Conservation (phyloP, 164 flowering plant species). For the Nelumbo lutea region DNA sequence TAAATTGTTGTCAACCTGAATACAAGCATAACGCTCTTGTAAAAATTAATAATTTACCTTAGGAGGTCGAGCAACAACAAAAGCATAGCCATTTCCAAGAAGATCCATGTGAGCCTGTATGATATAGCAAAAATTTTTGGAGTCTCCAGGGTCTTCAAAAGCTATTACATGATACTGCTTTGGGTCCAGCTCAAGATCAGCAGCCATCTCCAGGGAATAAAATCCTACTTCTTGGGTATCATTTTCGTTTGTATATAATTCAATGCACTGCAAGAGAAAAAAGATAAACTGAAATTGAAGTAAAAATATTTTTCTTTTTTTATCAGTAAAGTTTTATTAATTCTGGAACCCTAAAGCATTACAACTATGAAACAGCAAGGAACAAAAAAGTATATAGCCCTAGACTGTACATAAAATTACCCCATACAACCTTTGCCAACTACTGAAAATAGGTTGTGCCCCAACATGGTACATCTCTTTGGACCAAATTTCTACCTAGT, state of each 20-base stretch:
- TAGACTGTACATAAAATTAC: too few species aligned
- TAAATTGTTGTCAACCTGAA: neutral
- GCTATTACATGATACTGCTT: conserved; percentile 84
- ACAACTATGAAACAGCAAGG: too few species aligned
- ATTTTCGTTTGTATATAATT: conserved; percentile 57
- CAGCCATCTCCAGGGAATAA: conserved; percentile 91
- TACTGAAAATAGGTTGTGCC: too few species aligned
- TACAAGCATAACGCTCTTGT: neutral
- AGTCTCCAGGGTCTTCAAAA: conserved; percentile 73
- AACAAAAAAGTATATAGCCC: too few species aligned
- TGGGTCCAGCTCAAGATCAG: conserved; percentile 83
- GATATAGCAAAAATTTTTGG: conserved; percentile 75
- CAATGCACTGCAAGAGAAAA: conserved; percentile 70
- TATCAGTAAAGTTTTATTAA: too few species aligned
- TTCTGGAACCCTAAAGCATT: too few species aligned
- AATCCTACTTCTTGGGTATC: conserved; percentile 60
- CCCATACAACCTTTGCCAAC: too few species aligned
- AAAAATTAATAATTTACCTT: conserved; percentile 44
- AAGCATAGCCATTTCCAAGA: conserved; percentile 82
- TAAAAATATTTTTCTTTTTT: neutral
- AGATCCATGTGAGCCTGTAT: conserved; percentile 82
- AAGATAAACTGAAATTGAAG: neutral
- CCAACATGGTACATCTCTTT: too few species aligned
- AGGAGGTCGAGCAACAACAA: conserved; percentile 77
- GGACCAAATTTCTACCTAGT: too few species aligned